Evolutionary conservation across 257 asterid genomes (phyloP).

Genomic region (Linderniella brevidens): DNA sequence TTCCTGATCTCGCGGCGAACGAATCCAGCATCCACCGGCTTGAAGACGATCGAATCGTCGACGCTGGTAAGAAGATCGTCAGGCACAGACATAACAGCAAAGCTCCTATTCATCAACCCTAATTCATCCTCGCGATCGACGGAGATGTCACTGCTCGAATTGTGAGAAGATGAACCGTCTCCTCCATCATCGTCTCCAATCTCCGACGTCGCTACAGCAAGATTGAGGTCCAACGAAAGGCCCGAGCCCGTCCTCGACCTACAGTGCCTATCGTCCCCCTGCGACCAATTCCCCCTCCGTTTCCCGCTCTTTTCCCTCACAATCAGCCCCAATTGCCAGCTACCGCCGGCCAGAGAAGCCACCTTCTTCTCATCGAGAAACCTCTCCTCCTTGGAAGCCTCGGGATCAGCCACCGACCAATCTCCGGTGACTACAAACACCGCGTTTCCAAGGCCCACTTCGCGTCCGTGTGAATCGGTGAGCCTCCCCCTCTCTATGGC

Average conservation of each 20-base stretch:
- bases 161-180: slow-evolving; percentile 38
- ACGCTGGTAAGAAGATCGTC: slow-evolving; percentile 43
- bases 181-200: slow-evolving; percentile 29
- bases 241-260: slow-evolving; percentile 27
- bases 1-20: slow-evolving; percentile 63
- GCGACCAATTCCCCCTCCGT: slow-evolving; percentile 39
- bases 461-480: slow-evolving; percentile 73
- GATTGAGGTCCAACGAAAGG: slow-evolving; percentile 60
- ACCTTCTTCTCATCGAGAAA: slow-evolving; percentile 33
- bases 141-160: slow-evolving; percentile 61
- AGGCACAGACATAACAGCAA: slow-evolving; percentile 49
- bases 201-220: slow-evolving; percentile 16
- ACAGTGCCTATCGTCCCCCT: slow-evolving; percentile 20
- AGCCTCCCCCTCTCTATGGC: slow-evolving; percentile 75
- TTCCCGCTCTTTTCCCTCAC: slow-evolving; percentile 38
- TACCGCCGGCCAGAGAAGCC: slow-evolving; percentile 22
- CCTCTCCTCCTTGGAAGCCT: slow-evolving; percentile 18
- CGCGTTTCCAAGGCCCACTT: slow-evolving; percentile 66
- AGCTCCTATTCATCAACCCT: slow-evolving; percentile 16
- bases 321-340: slow-evolving; percentile 46
- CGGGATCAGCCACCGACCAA: slow-evolving; percentile 43
- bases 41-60: slow-evolving; percentile 66
- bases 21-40: slow-evolving; percentile 40
- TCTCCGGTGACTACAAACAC: slow-evolving; percentile 62
- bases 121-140: slow-evolving; percentile 56